Evolutionary conservation across 768 basidiomycete species (phyloP), one percentile per base, ranked within the genome.

Genomic region (Gymnopilus dilepis): DNA sequence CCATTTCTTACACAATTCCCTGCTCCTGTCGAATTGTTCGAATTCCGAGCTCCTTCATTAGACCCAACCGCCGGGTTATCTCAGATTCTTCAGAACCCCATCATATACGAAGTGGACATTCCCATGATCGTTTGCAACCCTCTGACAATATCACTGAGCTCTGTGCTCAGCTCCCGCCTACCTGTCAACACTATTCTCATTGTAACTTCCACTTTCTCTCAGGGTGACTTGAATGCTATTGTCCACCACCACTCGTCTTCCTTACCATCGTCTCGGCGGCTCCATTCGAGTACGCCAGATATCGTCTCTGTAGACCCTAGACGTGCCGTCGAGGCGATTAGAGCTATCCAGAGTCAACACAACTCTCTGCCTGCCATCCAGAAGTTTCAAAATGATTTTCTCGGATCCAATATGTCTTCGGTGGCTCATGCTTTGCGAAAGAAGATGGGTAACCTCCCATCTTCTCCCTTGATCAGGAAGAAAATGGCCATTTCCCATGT

Each of bases 91-190:
- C 34, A 56, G 28, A 65, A 60, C 69, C 74, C 34, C 60, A 73
- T 61, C 41, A 73, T 82, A 19, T 72, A 78, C 60, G 73, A 74
- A 62, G 86, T 86, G 7, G 89, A 92, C 66, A 76, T 90, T 37
- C 80, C 87, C n/a, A 72, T 93, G 62, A 64, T 92, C 17, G 76
- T 90, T 15, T 82, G 77, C 68, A 89, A 91, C 61, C 87, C 90
- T 6, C 59, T 87, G 38, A 80, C 82, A 21, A 83, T 80, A 1
- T 76, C 83, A 7, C 70, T 87, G 21, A 65, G 79, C 1, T 69
- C 76, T 21, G 69, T 88, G 8, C 65, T 74, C 24, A 61, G 63
- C 30, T 58, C 72, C 1, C 69, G 65, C 17, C 48, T 76, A 5
- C 77, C 83, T 51, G 74, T 78, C 6, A 83, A 82, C 54, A 76